Evolutionary conservation across 768 basidiomycete species (phyloP).

Genomic region (Suillus alpinus): DNA sequence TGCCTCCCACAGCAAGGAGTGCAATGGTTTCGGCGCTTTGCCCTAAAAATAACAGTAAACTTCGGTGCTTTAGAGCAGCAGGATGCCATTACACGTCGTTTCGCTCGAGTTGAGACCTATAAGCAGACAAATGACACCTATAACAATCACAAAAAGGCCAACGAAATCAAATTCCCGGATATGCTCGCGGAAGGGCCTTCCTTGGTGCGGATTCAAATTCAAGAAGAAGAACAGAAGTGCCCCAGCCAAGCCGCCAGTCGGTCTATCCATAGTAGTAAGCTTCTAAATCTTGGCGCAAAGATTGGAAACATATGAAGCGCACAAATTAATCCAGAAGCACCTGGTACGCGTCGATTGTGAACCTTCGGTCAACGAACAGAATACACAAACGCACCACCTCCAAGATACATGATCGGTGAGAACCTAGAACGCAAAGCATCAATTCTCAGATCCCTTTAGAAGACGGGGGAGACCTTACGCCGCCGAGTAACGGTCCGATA

Average conservation of each 20-base stretch:
- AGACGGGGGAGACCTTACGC: constrained; percentile 21
- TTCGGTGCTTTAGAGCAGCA: neutral
- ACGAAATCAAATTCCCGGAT: constrained; percentile 37
- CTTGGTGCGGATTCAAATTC: constrained; percentile 33
- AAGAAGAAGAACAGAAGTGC: constrained; percentile 32
- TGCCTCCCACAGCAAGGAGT: constrained; percentile 33
- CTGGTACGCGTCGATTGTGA: constrained; percentile 14
- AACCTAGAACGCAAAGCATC: constrained; percentile 15
- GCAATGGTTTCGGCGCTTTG: constrained; percentile 31
- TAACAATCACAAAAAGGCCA: constrained; percentile 34
- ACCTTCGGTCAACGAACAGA: neutral
- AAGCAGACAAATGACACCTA: constrained; percentile 36
- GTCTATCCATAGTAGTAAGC: constrained; percentile 17
- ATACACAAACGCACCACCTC: constrained; percentile 34
- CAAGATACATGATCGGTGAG: constrained; percentile 37
- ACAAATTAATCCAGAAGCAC: constrained; percentile 38
- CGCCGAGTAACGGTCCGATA: constrained; percentile 42
- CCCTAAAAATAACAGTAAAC: constrained; percentile 22
- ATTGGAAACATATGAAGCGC: constrained; percentile 3
- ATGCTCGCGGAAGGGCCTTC: constrained; percentile 30
- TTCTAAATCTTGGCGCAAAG: neutral
- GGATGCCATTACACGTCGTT: constrained; percentile 24
- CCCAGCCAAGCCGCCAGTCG: constrained; percentile 34
- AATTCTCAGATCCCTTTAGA: neutral
- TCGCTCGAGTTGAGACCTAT: constrained; percentile 38